Base-by-base conservation (phyloP, 371 early-diverging fungal genomes). In the Saksenaea oblongispora region DNA sequence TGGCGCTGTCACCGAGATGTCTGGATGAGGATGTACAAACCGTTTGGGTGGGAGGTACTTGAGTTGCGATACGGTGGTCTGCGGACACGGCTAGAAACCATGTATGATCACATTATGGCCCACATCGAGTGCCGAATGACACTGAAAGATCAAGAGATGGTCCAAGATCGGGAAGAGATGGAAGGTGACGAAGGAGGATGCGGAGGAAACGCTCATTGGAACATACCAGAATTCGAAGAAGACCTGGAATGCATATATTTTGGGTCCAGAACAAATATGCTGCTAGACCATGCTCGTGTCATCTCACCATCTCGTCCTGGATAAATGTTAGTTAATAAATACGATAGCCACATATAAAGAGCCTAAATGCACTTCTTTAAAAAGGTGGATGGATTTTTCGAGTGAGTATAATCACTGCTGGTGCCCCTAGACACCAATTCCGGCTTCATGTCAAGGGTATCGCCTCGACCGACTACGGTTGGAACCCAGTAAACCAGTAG, bases 41-140 rank as follows among this genome's bases (percentile, higher is more conserved):
- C 94, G 1, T 92, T 92, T 83, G 95, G 95, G 1, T 89, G 91
- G 88, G 95, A 94, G 66, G 84, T 91, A 0, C 62, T 95, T 3
- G 94, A 95, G 65, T 70, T 88, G 58, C 86, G 95, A 34, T 95
- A 95, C 69, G 95, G 95, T 55, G 93, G 90, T 2, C 62, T 92
- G 26, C 70, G 87, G 0, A 82, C 93, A 7, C 84, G 95, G 3
- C 64, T 93, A 44, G 80, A 87, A 59, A 92, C 91, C 36, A 84
- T 93, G 87, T 78, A 88, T 44, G 91, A 91, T 53, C 86, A 89
- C 18, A 77, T 94, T 17, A 71, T 89, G 22, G 86, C 86, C 4
- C 89, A 88, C 60, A 70, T 84, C 31, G 77, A 83, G 53, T 71
- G 69, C 54, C 62, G 64, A 42, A 51, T 68, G 63, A 64, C 76